Percentiles rank a stretch among this genome's conserved stretches.
Conservation (phyloP, 1,139 yeast genomes). For the Taphrina confusa region DNA sequence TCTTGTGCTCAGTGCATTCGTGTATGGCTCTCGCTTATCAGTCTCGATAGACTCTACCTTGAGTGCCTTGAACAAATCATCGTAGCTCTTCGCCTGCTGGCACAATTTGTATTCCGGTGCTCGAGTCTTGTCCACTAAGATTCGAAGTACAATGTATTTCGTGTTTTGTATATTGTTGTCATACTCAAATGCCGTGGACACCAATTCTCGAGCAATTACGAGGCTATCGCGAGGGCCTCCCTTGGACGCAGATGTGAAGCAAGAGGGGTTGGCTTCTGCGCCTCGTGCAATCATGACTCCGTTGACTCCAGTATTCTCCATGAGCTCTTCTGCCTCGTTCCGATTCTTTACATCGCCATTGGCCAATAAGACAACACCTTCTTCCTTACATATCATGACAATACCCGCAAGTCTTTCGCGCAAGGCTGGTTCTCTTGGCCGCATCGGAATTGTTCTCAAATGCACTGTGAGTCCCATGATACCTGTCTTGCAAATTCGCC, state of each 20-base stretch:
- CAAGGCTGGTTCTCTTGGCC: constrained; percentile 80
- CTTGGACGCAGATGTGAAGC: constrained; percentile 51
- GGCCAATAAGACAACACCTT: constrained; percentile 69
- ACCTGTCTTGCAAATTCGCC: constrained; percentile 72
- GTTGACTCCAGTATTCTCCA: constrained; percentile 55
- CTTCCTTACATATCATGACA: constrained; percentile 60
- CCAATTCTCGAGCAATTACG: constrained; percentile 57
- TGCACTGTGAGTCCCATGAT: constrained; percentile 82
- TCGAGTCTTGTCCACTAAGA: constrained; percentile 72
- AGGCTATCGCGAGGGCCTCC: constrained; percentile 43
- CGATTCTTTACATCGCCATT: constrained; percentile 73
- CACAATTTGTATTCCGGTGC: constrained; percentile 57
- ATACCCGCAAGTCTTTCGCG: constrained; percentile 63
- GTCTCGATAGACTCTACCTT: constrained; percentile 1
- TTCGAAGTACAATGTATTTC: constrained; percentile 74
- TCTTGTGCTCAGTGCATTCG: no score
- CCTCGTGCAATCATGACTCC: constrained; percentile 95
- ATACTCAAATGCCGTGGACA: constrained; percentile 56
- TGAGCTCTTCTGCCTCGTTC: constrained; percentile 58
- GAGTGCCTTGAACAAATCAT: constrained; percentile 51
- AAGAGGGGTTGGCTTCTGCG: constrained; percentile 84
- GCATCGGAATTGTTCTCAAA: constrained; percentile 85
- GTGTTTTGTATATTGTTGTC: constrained; percentile 70
- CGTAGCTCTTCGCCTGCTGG: constrained; percentile 58
- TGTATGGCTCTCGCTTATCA: background rate